Percentiles rank a stretch among this genome's conserved stretches.
Conservation (phyloP, 768 basidiomycete genomes). For the Mycena latifolia region DNA sequence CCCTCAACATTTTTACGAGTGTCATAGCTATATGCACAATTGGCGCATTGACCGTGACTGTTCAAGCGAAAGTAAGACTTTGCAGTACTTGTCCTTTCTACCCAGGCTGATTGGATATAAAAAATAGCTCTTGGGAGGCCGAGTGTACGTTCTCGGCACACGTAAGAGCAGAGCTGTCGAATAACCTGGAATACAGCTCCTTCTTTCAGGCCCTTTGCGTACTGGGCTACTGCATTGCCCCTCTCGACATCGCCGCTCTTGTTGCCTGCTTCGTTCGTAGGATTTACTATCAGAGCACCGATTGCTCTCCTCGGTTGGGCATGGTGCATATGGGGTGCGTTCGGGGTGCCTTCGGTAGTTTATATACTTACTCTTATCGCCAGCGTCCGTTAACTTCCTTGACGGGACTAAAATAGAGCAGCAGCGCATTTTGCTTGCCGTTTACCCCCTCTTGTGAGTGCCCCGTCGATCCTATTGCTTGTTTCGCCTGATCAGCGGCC, state of each 20-base stretch:
- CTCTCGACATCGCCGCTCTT: constrained; percentile 90
- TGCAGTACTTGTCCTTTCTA: neutral
- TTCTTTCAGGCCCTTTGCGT: constrained; percentile 98
- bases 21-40: constrained; percentile 95
- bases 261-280: constrained; percentile 87
- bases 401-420: constrained; percentile 95
- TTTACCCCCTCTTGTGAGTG: constrained; percentile 95
- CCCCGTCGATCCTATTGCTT: no score
- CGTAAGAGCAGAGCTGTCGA: constrained; percentile 4
- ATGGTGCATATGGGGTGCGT: constrained; percentile 97
- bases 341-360: constrained; percentile 1
- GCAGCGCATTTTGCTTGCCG: constrained; percentile 90
- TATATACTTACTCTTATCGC: constrained; percentile 12
- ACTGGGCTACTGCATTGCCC: constrained; percentile 95
- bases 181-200: constrained; percentile 61
- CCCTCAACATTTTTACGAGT: constrained; percentile 91
- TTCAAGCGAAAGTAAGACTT: constrained; percentile 89
- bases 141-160: constrained; percentile 68
- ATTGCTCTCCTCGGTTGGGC: constrained; percentile 90
- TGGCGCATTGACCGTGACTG: constrained; percentile 90
- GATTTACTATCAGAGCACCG: constrained; percentile 90
- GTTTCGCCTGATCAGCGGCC: neutral
- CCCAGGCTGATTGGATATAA: constrained; percentile 2
- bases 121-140: constrained; percentile 79
- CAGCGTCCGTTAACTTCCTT: constrained; percentile 95